Evolutionary conservation across 176 grass and related monocot species (phyloP), one percentile per base, ranked within the genome.

Genomic region (Alloteropsis semialata): DNA sequence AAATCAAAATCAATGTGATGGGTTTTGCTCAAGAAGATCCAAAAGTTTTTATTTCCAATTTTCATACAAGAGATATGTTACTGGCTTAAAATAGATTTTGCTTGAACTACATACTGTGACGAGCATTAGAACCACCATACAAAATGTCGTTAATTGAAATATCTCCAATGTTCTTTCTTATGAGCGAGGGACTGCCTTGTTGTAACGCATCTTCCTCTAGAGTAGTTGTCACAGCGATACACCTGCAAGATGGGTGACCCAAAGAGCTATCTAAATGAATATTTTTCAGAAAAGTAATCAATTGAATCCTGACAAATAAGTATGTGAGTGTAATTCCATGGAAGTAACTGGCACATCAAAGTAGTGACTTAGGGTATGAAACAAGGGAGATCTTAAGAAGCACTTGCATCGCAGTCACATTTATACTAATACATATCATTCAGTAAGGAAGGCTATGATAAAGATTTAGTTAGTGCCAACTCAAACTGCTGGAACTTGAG

Each of bases 141-240:
- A 98, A 74, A 91, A 98, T 92, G 85, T 98, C 91, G 19, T 90
- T 82, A 83, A 98, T 85, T 84, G 93, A 98, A 87, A 98, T 81
- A 91, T 93, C 88, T 77, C 93, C 93, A 73, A 96, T 98, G 36
- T 93, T 88, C 71, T 93, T 96, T 69, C 89, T 87, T 81, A 98
- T 89, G 65, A 98, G 76, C 5, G 93, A 86, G 73, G 96, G 92
- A 80, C 64, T 75, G 41, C 89, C 87, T 90, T 98, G 75, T 48
- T 86, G 89, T 85, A 98, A 85, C 19, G 68, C 73, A 43, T 88
- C 87, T 84, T 92, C 88, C 41, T 81, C 87, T 86, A 98, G 80
- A 90, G 96, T 96, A 85, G 96, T 98, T 5, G 83, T 98, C 69
- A 98, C 93, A 76, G 92, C 96, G 80, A 98, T 92, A 85, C 96